These are phyloP conservation scores for Alisma plantagoaquatica DNA, from an alignment of 106 monocot species.

Conservation along the genomic window DNA sequence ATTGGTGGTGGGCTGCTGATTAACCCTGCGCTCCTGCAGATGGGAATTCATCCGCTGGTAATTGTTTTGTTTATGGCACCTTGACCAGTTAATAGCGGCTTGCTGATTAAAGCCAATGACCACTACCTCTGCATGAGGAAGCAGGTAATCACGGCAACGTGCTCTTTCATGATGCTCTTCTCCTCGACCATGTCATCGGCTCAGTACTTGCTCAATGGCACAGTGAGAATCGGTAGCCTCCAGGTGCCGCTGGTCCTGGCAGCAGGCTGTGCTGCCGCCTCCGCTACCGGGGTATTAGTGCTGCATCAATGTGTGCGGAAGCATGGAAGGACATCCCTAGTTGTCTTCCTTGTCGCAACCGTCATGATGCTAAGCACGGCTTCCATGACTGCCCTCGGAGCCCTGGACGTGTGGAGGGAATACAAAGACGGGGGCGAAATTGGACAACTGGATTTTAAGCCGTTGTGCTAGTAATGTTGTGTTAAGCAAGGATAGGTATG, in stretches of 20 bases:
- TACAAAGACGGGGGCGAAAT: constrained; percentile 44
- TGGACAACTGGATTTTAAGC: constrained; percentile 52
- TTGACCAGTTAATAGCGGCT: neutral
- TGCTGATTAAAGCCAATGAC: constrained; percentile 12
- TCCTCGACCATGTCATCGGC: constrained; percentile 69
- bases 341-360: constrained; percentile 48
- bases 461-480: constrained; percentile 45
- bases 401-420: constrained; percentile 55
- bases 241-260: constrained; percentile 37
- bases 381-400: constrained; percentile 47
- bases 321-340: constrained; percentile 57
- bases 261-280: constrained; percentile 34
- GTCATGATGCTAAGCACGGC: constrained; percentile 62
- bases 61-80: neutral
- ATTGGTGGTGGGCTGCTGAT: constrained; percentile 73
- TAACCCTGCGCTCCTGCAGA: constrained; percentile 72
- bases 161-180: constrained; percentile 68
- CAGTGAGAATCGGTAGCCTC: constrained; percentile 16
- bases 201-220: constrained; percentile 62
- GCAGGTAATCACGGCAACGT: constrained; percentile 63
- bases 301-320: constrained; percentile 30
- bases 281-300: constrained; percentile 33
- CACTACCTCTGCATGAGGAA: constrained; percentile 32
- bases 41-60: constrained; percentile 75
- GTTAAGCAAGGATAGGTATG: too few species aligned